Base-by-base conservation (phyloP, 2,329 filamentous ascomycete species). In the Cercospora zeina region DNA sequence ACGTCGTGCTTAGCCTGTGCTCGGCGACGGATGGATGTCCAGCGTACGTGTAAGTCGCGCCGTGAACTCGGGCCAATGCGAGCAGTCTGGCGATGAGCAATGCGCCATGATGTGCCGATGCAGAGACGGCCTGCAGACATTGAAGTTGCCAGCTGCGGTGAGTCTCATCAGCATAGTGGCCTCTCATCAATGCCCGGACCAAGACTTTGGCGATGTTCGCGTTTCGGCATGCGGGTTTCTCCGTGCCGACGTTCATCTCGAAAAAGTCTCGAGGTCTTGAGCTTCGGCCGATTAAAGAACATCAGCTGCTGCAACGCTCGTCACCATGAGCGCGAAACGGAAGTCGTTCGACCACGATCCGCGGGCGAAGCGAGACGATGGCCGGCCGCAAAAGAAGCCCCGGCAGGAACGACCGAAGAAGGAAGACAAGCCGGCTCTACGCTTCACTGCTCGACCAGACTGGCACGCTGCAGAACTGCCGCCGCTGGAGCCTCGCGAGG, bases 391-490 rank as follows among this genome's bases (percentile, higher is more conserved):
- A 49, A 72, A 73, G 65, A 74, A 71, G 61, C 42, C 65, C 36
- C 71, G 69, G 56, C 59, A 59, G 36, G 68, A 74, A 30, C 37
- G 56, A 13, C 16, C 53, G 37, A 62, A 63, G 55, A 66, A 60
- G 24, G 63, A 65, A 21, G 61, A 64, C 30, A 62, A 62, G 53
- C 53, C 62, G 10, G 51, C 54, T 16, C 63, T 71, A 49, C 58
- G 70, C 42, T 82, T 89, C 70, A 78, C 81, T 65, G 85, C 87
- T 57, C 81, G 85, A 69, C 82, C 87, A 19, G 87, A 90, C 74
- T 90, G 88, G 88, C 86, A 89, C 73, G 79, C 83, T 33, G 80
- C 82, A 58, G 75, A 81, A 64, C 77, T 89, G 42, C 82, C 86
- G 16, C 64, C 75, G n/a, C 75, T 88, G 36, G 76, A 82, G 37